Conservation (phyloP, 2,329 filamentous ascomycete species). For the Trichoderma sp. region DNA sequence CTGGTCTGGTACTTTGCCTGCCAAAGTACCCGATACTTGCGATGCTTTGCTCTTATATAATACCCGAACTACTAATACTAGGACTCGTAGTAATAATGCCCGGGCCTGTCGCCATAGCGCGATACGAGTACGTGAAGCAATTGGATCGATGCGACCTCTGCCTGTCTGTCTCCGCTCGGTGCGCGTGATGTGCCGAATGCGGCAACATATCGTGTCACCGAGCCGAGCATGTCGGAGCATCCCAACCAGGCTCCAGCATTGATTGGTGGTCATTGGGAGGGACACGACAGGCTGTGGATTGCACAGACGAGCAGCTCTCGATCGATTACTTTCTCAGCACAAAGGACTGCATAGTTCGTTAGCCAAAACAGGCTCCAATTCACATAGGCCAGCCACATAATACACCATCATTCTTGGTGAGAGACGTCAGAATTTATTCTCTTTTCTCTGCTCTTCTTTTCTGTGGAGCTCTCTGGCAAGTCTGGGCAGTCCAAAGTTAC, state of each 20-base stretch:
- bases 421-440: neutral
- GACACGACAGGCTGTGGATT: neutral
- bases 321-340: neutral
- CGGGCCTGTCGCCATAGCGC: neutral
- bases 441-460: neutral
- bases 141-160: neutral
- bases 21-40: neutral
- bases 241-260: neutral
- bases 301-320: neutral
- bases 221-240: neutral
- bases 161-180: neutral
- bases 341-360: neutral
- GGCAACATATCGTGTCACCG: slow-evolving; percentile 8
- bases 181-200: slow-evolving; percentile 16
- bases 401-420: neutral
- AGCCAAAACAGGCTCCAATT: neutral
- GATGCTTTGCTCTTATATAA: neutral
- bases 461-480: neutral
- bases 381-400: neutral
- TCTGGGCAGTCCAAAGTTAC: neutral
- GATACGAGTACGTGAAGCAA: slow-evolving; percentile 4
- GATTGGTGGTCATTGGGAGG: neutral
- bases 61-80: neutral
- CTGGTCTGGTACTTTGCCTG: neutral
- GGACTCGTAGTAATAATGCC: neutral